Evolutionary conservation across 2,329 filamentous ascomycete species (phyloP).

Genomic region (Eutypella sp.): DNA sequence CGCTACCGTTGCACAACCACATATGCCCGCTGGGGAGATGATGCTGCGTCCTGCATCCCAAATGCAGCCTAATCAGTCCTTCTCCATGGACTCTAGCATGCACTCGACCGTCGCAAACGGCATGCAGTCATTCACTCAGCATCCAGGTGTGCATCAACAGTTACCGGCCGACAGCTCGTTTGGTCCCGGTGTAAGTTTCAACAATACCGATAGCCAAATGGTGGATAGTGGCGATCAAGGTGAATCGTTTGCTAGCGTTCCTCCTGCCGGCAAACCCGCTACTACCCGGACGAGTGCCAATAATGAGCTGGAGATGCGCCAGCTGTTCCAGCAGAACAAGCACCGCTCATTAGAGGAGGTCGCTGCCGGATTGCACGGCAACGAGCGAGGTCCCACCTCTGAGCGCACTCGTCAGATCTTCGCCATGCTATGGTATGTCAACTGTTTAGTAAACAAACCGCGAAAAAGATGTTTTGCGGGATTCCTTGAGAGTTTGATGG

Average conservation of each 20-base stretch:
- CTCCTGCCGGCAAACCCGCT: conserved; percentile 48
- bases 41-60: conserved; percentile 54
- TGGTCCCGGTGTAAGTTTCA: conserved; percentile 47
- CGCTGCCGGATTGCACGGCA: conserved; percentile 69
- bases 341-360: conserved; percentile 65
- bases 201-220: conserved; percentile 55
- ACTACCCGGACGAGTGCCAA: conserved; percentile 65
- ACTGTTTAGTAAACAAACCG: too few relatives aligned
- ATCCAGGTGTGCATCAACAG: conserved; percentile 41
- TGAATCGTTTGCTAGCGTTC: conserved; percentile 43
- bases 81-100: conserved; percentile 46
- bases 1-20: conserved; percentile 30
- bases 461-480: too few relatives aligned
- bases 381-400: conserved; percentile 74
- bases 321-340: conserved; percentile 66
- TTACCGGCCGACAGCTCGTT: conserved; percentile 53
- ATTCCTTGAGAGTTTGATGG: too few relatives aligned
- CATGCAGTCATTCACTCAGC: conserved; percentile 39
- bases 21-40: conserved; percentile 55
- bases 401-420: conserved; percentile 82
- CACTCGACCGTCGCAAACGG: conserved; percentile 40
- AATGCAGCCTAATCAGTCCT: conserved; percentile 46
- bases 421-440: conserved; percentile 76
- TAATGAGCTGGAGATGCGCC: conserved; percentile 75
- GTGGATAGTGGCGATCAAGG: conserved; percentile 55